A percentile compares a stretch with the other conserved stretches of the same genome.
phyloP scores from a whole-genome alignment of 805 yeast genomes.

The Candida pseudoglaebosa region DNA sequence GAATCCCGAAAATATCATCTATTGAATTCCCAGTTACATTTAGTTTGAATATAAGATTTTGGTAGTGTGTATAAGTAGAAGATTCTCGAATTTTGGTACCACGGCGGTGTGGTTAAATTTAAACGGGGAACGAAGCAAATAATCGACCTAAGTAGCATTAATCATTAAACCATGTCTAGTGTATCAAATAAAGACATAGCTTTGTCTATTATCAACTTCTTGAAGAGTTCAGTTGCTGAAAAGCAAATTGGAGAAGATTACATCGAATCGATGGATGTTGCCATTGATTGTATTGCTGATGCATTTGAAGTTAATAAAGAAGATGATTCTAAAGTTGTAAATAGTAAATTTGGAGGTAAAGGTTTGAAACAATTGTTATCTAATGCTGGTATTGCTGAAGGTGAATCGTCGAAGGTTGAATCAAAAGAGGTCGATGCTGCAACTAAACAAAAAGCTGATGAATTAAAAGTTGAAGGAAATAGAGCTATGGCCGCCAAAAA shows the following conservation, averaged over 20 bases:
- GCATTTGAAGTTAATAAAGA: slow-evolving; percentile 69
- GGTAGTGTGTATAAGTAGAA: neutral
- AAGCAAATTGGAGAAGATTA: slow-evolving; percentile 74
- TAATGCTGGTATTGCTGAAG: slow-evolving; percentile 19
- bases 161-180: slow-evolving; percentile 3
- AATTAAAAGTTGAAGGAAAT: slow-evolving; percentile 82
- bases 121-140: neutral
- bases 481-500: slow-evolving; percentile 77
- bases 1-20: neutral
- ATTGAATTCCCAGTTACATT: neutral
- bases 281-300: slow-evolving; percentile 87
- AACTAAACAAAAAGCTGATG: slow-evolving; percentile 71
- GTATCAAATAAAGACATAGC: slow-evolving; percentile 63
- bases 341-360: slow-evolving; percentile 45
- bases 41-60: neutral
- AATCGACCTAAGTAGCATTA: neutral
- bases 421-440: slow-evolving; percentile 45
- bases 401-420: slow-evolving; percentile 8
- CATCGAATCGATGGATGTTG: slow-evolving; percentile 87
- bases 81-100: neutral
- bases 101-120: neutral
- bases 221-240: slow-evolving; percentile 53
- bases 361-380: slow-evolving; percentile 43
- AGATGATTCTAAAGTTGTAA: slow-evolving; percentile 30
- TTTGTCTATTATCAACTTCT: slow-evolving; percentile 67